A percentile compares a stretch with the other conserved stretches of the same genome.
phyloP scores from a whole-genome alignment of 1,284 basidiomycete species.

The Ganoderma lucidum region DNA sequence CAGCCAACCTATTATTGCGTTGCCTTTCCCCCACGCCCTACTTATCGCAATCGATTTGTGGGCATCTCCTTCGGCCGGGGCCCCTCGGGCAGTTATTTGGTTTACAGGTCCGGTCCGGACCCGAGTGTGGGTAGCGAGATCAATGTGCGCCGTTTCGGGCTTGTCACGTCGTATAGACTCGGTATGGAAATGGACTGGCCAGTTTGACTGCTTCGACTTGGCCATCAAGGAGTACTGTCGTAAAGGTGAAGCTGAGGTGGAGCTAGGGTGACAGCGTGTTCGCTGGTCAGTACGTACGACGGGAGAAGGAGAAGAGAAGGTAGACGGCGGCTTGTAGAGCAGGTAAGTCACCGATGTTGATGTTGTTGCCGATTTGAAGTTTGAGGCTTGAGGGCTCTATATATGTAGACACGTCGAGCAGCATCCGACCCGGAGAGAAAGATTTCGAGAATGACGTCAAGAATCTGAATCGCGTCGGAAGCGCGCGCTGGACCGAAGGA shows the following conservation, averaged over 20 bases:
- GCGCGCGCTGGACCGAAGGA: slow-evolving; percentile 20
- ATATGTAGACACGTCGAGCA: neutral
- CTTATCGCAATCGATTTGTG: slow-evolving; percentile 16
- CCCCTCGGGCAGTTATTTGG: neutral
- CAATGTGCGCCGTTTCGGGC: neutral
- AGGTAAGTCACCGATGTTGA: neutral
- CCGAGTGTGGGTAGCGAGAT: slow-evolving; percentile 1
- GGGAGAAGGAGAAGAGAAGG: neutral
- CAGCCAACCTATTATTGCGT: slow-evolving; percentile 17
- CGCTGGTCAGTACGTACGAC: neutral
- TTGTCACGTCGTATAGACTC: neutral
- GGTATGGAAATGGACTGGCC: neutral
- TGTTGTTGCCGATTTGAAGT: neutral
- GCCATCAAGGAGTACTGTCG: neutral
- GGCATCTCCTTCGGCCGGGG: neutral
- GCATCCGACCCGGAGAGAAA: too few relatives aligned
- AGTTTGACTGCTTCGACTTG: neutral
- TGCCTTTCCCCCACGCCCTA: neutral
- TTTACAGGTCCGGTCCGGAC: neutral
- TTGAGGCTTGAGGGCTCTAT: neutral
- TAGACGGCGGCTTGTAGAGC: neutral
- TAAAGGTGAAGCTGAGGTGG: neutral
- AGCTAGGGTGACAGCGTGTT: neutral
- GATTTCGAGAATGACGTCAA: slow-evolving; percentile 31
- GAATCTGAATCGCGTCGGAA: slow-evolving; percentile 22